Evolutionary conservation across 169 alveolate genomes (phyloP), one percentile per base, ranked within the genome.

Genomic region (Babesia divergens): DNA sequence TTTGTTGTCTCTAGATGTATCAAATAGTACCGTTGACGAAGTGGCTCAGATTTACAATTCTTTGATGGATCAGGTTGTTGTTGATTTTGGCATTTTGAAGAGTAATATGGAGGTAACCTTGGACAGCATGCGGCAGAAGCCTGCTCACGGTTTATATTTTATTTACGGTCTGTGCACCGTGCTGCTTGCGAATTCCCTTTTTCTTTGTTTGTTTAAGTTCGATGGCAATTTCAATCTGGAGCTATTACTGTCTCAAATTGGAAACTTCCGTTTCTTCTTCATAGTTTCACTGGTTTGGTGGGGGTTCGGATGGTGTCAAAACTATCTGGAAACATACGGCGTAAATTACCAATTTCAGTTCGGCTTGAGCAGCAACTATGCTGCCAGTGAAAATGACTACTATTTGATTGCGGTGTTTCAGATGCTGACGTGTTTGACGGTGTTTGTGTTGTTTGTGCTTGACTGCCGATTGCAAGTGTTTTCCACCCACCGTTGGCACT

Each of bases 331-430:
- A 54, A 60, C 54, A 18, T 87, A 84, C 50, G 93, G 93, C 22
- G 92, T 90, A 29, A 90, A 90, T 58, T 90, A 90, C 71, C 86
- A 79, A 82, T 76, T 76, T 59, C 71, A 86, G 79, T 82, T 89
- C 64, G 90, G 80, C 31, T 24, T 90, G 37, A 86, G 89, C 64
- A 90, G 91, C 18, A 80, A 84, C 35, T 82, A 91, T 62, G 69
- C 82, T 46, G 84, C 85, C 26, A 47, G 67, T 13, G 62, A 88
- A 31, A 56, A 65, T 18, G 86, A 87, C 14, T 77, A 88, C 69
- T 88, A 84, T 47, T 26, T 68, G 5, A 29, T 86, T 20, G 94
- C 92, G 4, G 89, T 88, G 14, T 34, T 89, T 1, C 93, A 90
- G 59, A 67, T 84, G 1, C 42, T 74, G 22, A 18, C 87, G 51